Base-by-base conservation (phyloP, 1,284 basidiomycete species). In the Volvariella volvacea region DNA sequence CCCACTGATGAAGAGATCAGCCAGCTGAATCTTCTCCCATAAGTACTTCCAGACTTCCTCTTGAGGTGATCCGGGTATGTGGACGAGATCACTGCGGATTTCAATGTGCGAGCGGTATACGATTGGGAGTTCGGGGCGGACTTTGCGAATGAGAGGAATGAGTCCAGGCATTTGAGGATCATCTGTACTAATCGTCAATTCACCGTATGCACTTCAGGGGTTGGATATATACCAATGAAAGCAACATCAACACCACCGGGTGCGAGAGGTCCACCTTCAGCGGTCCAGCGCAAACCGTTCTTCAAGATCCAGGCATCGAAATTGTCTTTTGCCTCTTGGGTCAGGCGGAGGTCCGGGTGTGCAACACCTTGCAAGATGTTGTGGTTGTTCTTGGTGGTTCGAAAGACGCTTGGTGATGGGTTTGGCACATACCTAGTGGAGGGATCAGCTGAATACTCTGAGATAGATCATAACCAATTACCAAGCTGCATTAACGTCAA, bases 381-480 rank as follows among this genome's bases (percentile, higher is more conserved):
- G 76, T 89, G 87, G 70, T 91, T 92, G 82, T 90, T 88, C 74
- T 92, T 92, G 49, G 89, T 92, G 48, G 86, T 91, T 51, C 89
- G 78, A 76, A 92, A 92, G 30, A 92, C 87, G 50, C 76, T 78
- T 3, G 90, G 89, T 30, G 83, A 84, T 48, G 90, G 78, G 71
- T 92, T 89, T 41, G 88, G 89, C 15, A 90, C 86, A 66, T 88
- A 90, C 86, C 86, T 88, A 52, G 8, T 14, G 19, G 30, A 39
- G 44, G 43, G 31, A 37, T 36, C 15, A 36, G 34, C n/a, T 4
- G n/a, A 36, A 32, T 42, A 39, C 20, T 42, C 44, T 34, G 31
- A 49, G 39, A 33, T 22, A 28, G 42, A 46, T 36, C 40, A 42
- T 38, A 50, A 43, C 25, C 21, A 58, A 62, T 37, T 57, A 88